These are phyloP conservation scores for Xylaria intraflava DNA, from an alignment of 495 filamentous ascomycete species.

Conservation along the genomic window DNA sequence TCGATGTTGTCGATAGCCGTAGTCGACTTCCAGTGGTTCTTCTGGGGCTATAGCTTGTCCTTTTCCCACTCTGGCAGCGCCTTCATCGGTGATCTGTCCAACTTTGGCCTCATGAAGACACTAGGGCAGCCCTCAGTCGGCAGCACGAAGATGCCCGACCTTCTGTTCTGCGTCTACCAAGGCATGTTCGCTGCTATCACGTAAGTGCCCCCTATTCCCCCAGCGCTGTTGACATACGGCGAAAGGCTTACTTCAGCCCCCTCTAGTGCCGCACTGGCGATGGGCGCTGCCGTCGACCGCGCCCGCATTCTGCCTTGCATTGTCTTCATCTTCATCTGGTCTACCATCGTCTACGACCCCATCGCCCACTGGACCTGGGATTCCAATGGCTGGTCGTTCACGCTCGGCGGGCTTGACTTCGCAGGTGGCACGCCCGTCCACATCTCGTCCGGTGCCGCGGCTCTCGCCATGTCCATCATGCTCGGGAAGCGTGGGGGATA, in stretches of 20 bases:
- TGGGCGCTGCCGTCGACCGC: constrained; percentile 74
- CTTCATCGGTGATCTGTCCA: constrained; percentile 80
- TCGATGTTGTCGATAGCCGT: constrained; percentile 85
- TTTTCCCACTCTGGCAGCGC: constrained; percentile 79
- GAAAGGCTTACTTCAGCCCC: neutral
- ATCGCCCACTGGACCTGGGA: constrained; percentile 95
- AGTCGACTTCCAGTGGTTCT: constrained; percentile 96
- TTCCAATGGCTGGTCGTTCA: constrained; percentile 65
- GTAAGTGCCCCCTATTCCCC: constrained; percentile 38
- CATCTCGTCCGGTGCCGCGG: constrained; percentile 73
- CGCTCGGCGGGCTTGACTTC: constrained; percentile 73
- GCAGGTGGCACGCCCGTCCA: constrained; percentile 85
- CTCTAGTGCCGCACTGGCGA: constrained; percentile 64
- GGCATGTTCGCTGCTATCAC: constrained; percentile 79
- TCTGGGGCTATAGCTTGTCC: constrained; percentile 95
- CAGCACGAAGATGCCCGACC: constrained; percentile 72
- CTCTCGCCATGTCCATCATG: constrained; percentile 77
- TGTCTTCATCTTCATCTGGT: constrained; percentile 84
- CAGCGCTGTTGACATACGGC: neutral
- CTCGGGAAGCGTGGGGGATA: constrained; percentile 77
- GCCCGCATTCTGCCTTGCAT: constrained; percentile 77
- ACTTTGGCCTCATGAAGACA: constrained; percentile 78
- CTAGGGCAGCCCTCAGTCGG: constrained; percentile 78
- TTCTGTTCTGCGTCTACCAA: constrained; percentile 89
- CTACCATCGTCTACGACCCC: constrained; percentile 76